A percentile compares a stretch with the other conserved stretches of the same genome.
phyloP scores from a whole-genome alignment of 1,284 basidiomycete genomes.

The Ceratobasidium theobromae region DNA sequence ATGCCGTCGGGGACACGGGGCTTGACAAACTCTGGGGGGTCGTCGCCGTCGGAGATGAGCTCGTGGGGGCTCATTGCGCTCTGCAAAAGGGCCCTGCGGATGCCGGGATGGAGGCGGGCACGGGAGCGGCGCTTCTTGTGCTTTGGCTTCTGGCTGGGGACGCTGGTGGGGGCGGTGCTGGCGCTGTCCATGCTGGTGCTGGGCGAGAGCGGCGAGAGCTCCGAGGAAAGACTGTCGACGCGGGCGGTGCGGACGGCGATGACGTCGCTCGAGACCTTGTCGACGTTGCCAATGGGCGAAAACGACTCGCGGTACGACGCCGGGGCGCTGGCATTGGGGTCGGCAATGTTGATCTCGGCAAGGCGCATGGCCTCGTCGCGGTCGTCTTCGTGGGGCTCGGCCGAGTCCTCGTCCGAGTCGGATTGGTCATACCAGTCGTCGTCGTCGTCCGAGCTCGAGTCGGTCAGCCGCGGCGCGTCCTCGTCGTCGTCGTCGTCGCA shows the following conservation, averaged over 20 bases:
- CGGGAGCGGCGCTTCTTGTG: slow-evolving; percentile 29
- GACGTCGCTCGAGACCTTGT: slow-evolving; percentile 29
- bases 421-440: slow-evolving; percentile 37
- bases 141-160: slow-evolving; percentile 11
- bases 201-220: slow-evolving; percentile 5
- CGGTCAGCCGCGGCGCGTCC: slow-evolving; percentile 38
- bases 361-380: slow-evolving; percentile 26
- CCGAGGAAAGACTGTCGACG: slow-evolving; percentile 25
- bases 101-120: slow-evolving; percentile 34
- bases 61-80: slow-evolving; percentile 41
- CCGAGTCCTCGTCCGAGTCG: slow-evolving; percentile 37
- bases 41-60: slow-evolving; percentile 43
- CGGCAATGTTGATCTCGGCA: slow-evolving; percentile 30
- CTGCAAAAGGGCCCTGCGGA: slow-evolving; percentile 35
- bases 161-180: slow-evolving; percentile 28
- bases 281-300: slow-evolving; percentile 6
- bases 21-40: slow-evolving; percentile 52
- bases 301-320: slow-evolving; percentile 28
- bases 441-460: slow-evolving; percentile 45
- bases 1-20: slow-evolving; percentile 65
- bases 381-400: slow-evolving; percentile 26
- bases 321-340: slow-evolving; percentile 28
- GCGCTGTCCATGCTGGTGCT: not conserved
- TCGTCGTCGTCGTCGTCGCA: slow-evolving; percentile 45
- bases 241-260: slow-evolving; percentile 22